phyloP scores from a whole-genome alignment of 2,329 filamentous ascomycete genomes.

The Dichotomopilus funicola region DNA sequence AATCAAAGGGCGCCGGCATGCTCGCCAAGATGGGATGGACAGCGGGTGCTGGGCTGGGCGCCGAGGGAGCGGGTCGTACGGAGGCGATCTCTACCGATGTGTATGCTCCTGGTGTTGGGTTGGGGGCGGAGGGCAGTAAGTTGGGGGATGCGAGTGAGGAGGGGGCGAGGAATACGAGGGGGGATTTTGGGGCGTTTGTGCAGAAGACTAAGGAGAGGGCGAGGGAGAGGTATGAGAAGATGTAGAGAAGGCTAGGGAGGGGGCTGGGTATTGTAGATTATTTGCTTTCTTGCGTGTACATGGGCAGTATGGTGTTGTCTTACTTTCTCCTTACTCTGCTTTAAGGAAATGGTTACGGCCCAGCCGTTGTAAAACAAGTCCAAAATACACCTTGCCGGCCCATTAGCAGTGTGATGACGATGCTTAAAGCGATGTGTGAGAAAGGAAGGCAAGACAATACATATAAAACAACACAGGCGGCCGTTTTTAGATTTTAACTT shows the following conservation, averaged over 20 bases:
- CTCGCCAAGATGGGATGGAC: conserved; percentile 70
- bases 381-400: too few species aligned
- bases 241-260: conserved; percentile 27
- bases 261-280: too few species aligned
- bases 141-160: conserved; percentile 61
- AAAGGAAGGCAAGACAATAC: too few species aligned
- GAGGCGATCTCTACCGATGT: conserved; percentile 58
- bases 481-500: too few species aligned
- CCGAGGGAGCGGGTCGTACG: conserved; percentile 54
- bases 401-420: too few species aligned
- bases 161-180: conserved; percentile 55
- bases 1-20: conserved; percentile 59
- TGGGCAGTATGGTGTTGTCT: too few species aligned
- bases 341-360: too few species aligned
- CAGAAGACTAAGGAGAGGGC: conserved; percentile 60
- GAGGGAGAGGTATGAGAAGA: conserved; percentile 56
- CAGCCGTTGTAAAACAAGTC: too few species aligned
- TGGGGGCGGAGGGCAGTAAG: conserved; percentile 64
- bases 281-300: too few species aligned
- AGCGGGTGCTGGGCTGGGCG: conserved; percentile 58
- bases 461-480: too few species aligned
- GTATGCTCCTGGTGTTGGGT: conserved; percentile 61
- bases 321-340: too few species aligned
- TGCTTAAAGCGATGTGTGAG: too few species aligned
- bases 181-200: conserved; percentile 56